Conservation (phyloP, 2,329 filamentous ascomycete species). For the Arthrobotrys pseudoclavata region DNA sequence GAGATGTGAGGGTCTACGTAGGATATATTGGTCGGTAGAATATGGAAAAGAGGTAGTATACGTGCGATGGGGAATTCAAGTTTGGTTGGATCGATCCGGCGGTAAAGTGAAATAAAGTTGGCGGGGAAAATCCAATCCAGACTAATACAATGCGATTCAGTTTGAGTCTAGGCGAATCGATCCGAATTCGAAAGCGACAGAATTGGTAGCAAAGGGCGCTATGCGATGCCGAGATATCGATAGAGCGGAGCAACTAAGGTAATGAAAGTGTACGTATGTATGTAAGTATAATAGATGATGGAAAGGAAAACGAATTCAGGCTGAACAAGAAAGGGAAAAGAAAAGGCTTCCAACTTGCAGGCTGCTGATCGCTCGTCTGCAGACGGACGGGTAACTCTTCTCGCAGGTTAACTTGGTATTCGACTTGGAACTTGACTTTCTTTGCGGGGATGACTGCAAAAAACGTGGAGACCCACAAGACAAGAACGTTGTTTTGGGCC, state of each 20-base stretch:
- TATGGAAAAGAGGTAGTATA: not conserved
- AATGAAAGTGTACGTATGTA: not conserved
- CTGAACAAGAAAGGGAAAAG: conserved; percentile 18
- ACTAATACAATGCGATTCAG: not conserved
- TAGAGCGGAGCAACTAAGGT: not conserved
- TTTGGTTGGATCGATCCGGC: conserved; percentile 2
- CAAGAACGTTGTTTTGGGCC: conserved; percentile 14
- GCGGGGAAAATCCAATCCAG: not conserved
- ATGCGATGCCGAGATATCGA: conserved; percentile 11
- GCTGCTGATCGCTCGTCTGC: not conserved
- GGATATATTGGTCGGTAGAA: not conserved
- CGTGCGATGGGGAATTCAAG: not conserved
- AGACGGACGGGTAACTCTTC: not conserved
- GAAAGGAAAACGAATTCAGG: conserved; percentile 14
- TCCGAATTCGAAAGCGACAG: not conserved
- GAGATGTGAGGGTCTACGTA: not conserved
- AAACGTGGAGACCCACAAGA: conserved; percentile 48
- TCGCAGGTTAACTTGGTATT: not conserved
- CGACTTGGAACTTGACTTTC: not conserved
- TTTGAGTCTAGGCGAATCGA: not conserved
- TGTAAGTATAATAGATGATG: not conserved
- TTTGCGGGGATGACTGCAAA: not conserved
- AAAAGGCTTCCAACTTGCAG: not conserved
- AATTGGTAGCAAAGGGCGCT: not conserved
- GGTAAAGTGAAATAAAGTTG: conserved; percentile 12